phyloP scores from a whole-genome alignment of 139 green algal genomes.

The Bryopsis sp. region DNA sequence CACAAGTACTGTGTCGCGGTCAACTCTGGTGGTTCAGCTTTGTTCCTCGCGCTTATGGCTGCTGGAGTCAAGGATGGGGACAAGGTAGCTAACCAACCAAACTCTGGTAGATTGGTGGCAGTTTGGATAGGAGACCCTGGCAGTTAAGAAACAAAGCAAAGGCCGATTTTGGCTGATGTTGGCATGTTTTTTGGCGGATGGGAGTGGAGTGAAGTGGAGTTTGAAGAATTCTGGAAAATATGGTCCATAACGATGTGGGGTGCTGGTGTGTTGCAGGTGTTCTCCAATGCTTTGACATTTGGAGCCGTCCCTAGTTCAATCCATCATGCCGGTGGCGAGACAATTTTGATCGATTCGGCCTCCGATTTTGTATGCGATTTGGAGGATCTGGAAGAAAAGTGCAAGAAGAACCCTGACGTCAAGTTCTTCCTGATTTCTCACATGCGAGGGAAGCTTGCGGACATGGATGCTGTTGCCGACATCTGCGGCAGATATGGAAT shows the following conservation, averaged over 20 bases:
- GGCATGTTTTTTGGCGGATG: no score
- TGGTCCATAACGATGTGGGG: no score
- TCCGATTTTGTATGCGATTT: conserved; percentile 27
- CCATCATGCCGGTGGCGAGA: conserved; percentile 21
- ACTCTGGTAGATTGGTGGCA: no score
- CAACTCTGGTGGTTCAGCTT: conserved; percentile 30
- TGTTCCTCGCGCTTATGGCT: conserved; percentile 24
- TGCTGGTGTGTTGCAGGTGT: not conserved
- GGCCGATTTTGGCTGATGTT: no score
- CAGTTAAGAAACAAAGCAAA: no score
- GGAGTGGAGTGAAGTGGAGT: no score
- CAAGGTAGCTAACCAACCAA: conserved; percentile 17
- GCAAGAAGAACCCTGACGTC: conserved; percentile 19
- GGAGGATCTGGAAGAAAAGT: conserved; percentile 28
- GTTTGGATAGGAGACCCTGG: no score
- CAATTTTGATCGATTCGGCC: conserved; percentile 27
- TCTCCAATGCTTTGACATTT: conserved; percentile 33
- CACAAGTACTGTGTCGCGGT: conserved; percentile 31
- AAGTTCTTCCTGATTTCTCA: conserved; percentile 29
- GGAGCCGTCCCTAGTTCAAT: conserved; percentile 26
- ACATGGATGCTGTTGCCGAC: conserved; percentile 26
- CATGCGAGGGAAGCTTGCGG: conserved; percentile 33
- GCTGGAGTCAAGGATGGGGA: conserved; percentile 27
- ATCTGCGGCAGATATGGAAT: conserved; percentile 27
- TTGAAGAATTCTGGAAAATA: no score